Base-by-base conservation (phyloP, 176 grass and related monocot genomes). In the Ananas comosus region DNA sequence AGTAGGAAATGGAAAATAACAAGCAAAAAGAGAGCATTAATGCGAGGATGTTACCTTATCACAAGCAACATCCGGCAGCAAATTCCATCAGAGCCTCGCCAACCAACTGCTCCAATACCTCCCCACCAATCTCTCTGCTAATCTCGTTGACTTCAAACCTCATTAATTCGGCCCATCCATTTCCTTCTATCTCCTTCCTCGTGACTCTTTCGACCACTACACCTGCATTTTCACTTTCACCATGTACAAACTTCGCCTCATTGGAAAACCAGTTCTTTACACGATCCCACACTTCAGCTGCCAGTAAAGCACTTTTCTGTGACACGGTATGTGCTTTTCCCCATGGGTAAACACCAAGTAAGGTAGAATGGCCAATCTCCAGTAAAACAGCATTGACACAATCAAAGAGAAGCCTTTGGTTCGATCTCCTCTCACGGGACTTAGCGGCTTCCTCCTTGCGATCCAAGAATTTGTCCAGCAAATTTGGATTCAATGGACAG, bases 381-480 rank as follows among this genome's bases (percentile, higher is more conserved):
- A 90, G 52, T 50, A 97, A 64, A 6, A 86, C 51, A 68, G 75
- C 66, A 48, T 90, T 97, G 27, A 90, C 94, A 65, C 75, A 86
- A 65, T 97, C 86, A 48, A 97, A 93, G 53, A 97, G 49, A 42
- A 97, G 82, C 84, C 81, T 90, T 71, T 92, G 79, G 73, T 83
- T 90, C 1, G 94, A 90, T 29, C 89, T 79, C 64, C 85, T 83
- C 80, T 97, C 87, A 70, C 81, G 84, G 2, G 78, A 91, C 59
- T 85, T 91, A 22, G 79, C 87, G 7, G 77, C 77, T 73, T 97
- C 94, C 63, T 85, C 84, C 70, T 88, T 92, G 33, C 73, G 85
- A 66, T 88, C 82, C 72, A 92, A 67, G 53, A 97, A 84, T 49
- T 83, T 79, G 48, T 90, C 87, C 6, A 91, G 74, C 64, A 93